Evolutionary conservation across 1,139 yeast genomes (phyloP), one percentile per base, ranked within the genome.

Genomic region (Starmera stellimalicola): DNA sequence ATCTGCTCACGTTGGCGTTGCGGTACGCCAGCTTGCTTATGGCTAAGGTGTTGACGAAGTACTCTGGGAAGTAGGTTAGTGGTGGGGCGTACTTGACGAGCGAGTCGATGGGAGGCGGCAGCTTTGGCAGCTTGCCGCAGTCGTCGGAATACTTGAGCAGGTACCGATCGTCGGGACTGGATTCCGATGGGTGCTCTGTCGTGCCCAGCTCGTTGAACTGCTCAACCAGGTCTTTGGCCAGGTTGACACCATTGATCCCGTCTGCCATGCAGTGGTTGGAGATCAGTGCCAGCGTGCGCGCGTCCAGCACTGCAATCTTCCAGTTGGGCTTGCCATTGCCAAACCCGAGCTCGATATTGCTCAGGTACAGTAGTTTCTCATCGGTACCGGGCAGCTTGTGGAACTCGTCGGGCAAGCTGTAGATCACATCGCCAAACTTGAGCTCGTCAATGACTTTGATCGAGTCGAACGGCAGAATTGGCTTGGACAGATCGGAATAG

Each of bases 181-280:
- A 18, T 8, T 16, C 9, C 7, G 28, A 10, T 17, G 5, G 11
- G n/a, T 12, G 17, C 17, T 18, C n/a, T 6, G 7, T 16, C n/a
- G 4, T 15, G 4, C 6, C 3, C 5, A 23, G 9, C 7, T 22
- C 14, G 26, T 40, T 39, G n/a, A 42, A 29, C 16, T 30, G 24
- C 6, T 9, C 14, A 12, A 33, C 32, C 4, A 45, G 20, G 22
- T 43, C 45, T 18, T 38, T 33, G 14, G 41, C 22, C 11, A 44
- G 28, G 29, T 35, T 24, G 30, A 34, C 38, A 8, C 39, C 47
- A 22, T 39, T 31, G 2, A 38, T 32, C 9, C 48, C 50, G 30
- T 45, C 50, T 3, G 47, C 36, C 5, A 42, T 24, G 29, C 38
- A 37, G 30, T 45, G 50, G 26, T 42, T 43, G 9, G 44, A 33